Evolutionary conservation across 208 protist species (phyloP).

Genomic region (Acanthamoeba sp.): DNA sequence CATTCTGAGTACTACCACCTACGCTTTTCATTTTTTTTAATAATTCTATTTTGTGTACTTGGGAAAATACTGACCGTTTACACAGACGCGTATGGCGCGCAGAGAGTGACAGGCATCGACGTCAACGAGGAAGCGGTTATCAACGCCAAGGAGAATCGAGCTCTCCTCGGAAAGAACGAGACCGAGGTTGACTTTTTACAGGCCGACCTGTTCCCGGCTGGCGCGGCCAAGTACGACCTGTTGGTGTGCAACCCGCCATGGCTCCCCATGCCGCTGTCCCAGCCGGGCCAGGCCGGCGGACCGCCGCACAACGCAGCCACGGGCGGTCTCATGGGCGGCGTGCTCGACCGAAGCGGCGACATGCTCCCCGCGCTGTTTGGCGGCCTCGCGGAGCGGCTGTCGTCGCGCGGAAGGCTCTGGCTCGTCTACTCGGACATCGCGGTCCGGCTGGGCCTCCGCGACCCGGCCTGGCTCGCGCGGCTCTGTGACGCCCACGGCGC

Average conservation of each 20-base stretch:
- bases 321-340: constrained; percentile 2
- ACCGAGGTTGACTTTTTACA: not conserved
- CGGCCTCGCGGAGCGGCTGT: not conserved
- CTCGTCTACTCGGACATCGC: constrained; percentile 32
- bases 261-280: not conserved
- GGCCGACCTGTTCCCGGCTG: constrained; percentile 7
- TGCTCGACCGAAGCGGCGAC: not conserved
- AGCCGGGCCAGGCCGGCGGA: not conserved
- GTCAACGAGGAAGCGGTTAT: constrained; percentile 42
- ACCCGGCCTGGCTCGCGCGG: not conserved
- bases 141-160: constrained; percentile 1
- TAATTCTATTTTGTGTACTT: not conserved
- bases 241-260: constrained; percentile 65
- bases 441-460: not conserved
- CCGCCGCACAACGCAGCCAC: not conserved
- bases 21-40: not conserved
- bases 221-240: constrained; percentile 2
- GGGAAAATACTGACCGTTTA: not conserved
- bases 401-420: constrained; percentile 17
- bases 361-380: not conserved
- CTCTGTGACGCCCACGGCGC: not conserved
- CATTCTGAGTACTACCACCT: not conserved
- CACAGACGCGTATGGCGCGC: not conserved
- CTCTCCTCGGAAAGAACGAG: not conserved
- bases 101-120: not conserved